These are phyloP conservation scores for Auricularia cornea DNA, from an alignment of 768 basidiomycete species.

Conservation along the genomic window DNA sequence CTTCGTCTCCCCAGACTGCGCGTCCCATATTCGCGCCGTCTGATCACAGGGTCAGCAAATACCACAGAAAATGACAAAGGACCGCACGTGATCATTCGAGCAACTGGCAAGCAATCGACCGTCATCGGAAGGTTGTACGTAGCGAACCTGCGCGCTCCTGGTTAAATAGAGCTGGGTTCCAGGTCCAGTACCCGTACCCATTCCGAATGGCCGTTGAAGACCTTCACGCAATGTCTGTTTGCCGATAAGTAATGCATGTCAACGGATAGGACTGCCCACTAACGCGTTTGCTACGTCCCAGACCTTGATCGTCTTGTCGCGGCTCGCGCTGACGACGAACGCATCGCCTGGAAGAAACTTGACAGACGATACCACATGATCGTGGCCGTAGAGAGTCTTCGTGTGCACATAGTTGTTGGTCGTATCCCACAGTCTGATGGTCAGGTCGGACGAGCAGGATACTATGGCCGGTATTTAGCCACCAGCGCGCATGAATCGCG, in stretches of 20 bases:
- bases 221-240: slow-evolving; percentile 61
- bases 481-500: neutral
- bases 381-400: slow-evolving; percentile 82
- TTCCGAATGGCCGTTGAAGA: slow-evolving; percentile 68
- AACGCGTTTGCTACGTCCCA: slow-evolving; percentile 85
- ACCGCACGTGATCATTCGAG: slow-evolving; percentile 76
- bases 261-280: slow-evolving; percentile 19
- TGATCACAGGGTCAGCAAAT: slow-evolving; percentile 22
- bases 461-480: slow-evolving; percentile 22
- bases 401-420: slow-evolving; percentile 85
- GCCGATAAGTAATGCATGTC: neutral
- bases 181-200: slow-evolving; percentile 73
- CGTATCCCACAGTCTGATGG: slow-evolving; percentile 89
- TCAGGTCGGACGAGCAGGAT: slow-evolving; percentile 79
- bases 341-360: slow-evolving; percentile 82
- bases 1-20: slow-evolving; percentile 65
- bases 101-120: slow-evolving; percentile 69
- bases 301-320: slow-evolving; percentile 77
- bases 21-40: slow-evolving; percentile 75
- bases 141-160: slow-evolving; percentile 4
- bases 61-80: slow-evolving; percentile 3
- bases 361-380: slow-evolving; percentile 82
- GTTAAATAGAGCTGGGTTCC: slow-evolving; percentile 25
- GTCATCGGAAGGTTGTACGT: slow-evolving; percentile 42
- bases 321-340: slow-evolving; percentile 74